Evolutionary conservation across 2,329 filamentous ascomycete genomes (phyloP).

Genomic region (Calonectria leucothoes): DNA sequence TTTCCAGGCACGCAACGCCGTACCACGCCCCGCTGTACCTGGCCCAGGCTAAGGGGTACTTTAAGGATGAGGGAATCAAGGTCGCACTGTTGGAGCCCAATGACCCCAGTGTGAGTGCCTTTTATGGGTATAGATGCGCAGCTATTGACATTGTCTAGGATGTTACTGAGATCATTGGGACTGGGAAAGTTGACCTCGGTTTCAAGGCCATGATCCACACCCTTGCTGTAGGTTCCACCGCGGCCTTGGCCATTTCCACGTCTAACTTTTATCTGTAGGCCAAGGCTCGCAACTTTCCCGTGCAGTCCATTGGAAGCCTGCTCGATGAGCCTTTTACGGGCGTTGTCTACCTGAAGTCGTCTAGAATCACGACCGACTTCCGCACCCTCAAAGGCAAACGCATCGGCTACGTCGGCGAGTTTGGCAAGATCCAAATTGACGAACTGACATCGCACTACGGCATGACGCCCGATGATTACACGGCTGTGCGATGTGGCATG

Average conservation of each 20-base stretch:
- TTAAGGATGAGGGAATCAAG: constrained; percentile 80
- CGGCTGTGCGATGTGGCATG: constrained; percentile 83
- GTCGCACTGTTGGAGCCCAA: constrained; percentile 83
- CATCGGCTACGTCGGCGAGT: constrained; percentile 84
- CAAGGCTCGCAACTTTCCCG: constrained; percentile 80
- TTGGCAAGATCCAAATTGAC: constrained; percentile 87
- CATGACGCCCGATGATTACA: constrained; percentile 79
- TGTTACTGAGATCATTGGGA: constrained; percentile 85
- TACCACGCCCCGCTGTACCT: constrained; percentile 85
- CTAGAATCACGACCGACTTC: constrained; percentile 81
- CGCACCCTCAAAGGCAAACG: constrained; percentile 79
- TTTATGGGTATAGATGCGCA: no score
- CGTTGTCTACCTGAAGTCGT: constrained; percentile 80
- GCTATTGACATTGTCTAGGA: constrained; percentile 58
- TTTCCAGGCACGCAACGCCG: constrained; percentile 78
- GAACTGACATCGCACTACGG: constrained; percentile 83
- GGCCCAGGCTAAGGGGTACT: constrained; percentile 80
- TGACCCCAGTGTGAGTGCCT: constrained; percentile 73
- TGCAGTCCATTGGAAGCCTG: constrained; percentile 78
- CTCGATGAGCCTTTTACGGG: constrained; percentile 86
- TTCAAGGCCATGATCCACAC: constrained; percentile 91
- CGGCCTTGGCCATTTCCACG: not conserved
- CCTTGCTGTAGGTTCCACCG: constrained; percentile 65
- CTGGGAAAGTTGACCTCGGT: constrained; percentile 79
- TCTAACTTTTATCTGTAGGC: constrained; percentile 57